Base-by-base conservation (phyloP, 2,329 filamentous ascomycete genomes). In the Ophiocordyceps sinensis region DNA sequence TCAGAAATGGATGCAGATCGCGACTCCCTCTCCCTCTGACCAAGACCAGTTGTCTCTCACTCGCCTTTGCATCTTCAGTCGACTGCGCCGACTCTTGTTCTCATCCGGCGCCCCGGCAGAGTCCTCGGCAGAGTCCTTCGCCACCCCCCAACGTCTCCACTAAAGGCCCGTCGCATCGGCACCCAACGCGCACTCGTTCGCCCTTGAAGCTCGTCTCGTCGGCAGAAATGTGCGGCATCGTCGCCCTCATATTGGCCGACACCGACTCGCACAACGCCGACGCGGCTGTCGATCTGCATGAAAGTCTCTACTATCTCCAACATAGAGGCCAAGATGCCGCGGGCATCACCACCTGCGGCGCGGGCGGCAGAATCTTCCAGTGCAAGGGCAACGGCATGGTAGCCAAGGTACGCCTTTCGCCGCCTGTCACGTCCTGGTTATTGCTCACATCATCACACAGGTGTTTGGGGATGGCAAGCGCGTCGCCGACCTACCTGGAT, bases 371-470 rank as follows among this genome's bases (percentile, higher is more conserved):
- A 36, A 81, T 94, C 50, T 89, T 82, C 58, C 85, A 93, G 58
- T 82, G 83, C 68, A 95, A 95, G 65, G 86, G 86, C 49, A 86
- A 87, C 56, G 88, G 87, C 42, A 82, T 94, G 73, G 87, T 38
- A 15, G 41, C 44, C 36, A 42, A 46, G 37, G 35, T 28, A 29
- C 23, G 31, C 34, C 13, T 40, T 38, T 37, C 30, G 79, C 39
- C 43, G 14, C n/a, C 23, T 19, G 13, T 31, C 14, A 14, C 29
- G 3, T 17, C 23, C 21, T 34, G 39, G 21, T 37, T 14, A 6
- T 19, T 26, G n/a, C 42, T 38, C 10, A 35, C 32, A 5, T 5
- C 19, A 41, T 41, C 34, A 28, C 10, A 35, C 37, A 45, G 57
- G 86, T 94, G 51, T 94, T 94, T 62, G 71, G 80, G 41, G 83